Percentiles rank a stretch among this genome's conserved stretches.
These are phyloP conservation scores for Leccinellum luteum DNA, from an alignment of 768 basidiomycete genomes.

Conservation along the genomic window DNA sequence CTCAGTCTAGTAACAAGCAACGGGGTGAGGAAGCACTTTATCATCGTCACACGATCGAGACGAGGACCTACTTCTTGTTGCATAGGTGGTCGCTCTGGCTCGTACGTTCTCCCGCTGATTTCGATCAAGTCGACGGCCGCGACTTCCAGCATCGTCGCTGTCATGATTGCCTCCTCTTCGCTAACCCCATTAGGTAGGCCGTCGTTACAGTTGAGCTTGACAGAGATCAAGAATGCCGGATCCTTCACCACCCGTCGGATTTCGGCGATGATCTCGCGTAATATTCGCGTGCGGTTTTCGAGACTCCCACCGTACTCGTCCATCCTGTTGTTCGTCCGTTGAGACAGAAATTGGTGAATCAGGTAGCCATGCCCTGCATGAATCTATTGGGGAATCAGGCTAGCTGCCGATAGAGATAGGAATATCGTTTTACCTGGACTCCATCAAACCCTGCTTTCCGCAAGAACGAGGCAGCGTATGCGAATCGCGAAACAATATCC, in stretches of 20 bases:
- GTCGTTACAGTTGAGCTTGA: constrained; percentile 35
- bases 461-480: constrained; percentile 52
- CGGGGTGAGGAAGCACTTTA: not conserved
- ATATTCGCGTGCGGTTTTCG: constrained; percentile 49
- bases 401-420: not conserved
- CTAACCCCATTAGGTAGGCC: constrained; percentile 28
- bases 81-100: constrained; percentile 10
- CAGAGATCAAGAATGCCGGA: constrained; percentile 30
- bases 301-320: constrained; percentile 57
- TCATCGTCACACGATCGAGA: not conserved
- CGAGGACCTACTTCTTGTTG: constrained; percentile 10
- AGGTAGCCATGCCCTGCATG: constrained; percentile 45
- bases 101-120: constrained; percentile 40
- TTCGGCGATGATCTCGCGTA: constrained; percentile 45
- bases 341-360: constrained; percentile 48
- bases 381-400: constrained; percentile 25
- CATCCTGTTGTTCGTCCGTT: constrained; percentile 43
- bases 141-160: constrained; percentile 33
- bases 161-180: constrained; percentile 30
- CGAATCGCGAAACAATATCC: constrained; percentile 50
- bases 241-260: constrained; percentile 38
- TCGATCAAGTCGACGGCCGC: constrained; percentile 40
- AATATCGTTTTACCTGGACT: constrained; percentile 37
- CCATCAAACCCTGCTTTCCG: constrained; percentile 67
- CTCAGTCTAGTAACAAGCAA: constrained; percentile 5